Percentiles rank a stretch among this genome's conserved stretches.
These are phyloP conservation scores for Hyparrhenia diplandra DNA, from an alignment of 176 grass and related monocot genomes.

Conservation along the genomic window DNA sequence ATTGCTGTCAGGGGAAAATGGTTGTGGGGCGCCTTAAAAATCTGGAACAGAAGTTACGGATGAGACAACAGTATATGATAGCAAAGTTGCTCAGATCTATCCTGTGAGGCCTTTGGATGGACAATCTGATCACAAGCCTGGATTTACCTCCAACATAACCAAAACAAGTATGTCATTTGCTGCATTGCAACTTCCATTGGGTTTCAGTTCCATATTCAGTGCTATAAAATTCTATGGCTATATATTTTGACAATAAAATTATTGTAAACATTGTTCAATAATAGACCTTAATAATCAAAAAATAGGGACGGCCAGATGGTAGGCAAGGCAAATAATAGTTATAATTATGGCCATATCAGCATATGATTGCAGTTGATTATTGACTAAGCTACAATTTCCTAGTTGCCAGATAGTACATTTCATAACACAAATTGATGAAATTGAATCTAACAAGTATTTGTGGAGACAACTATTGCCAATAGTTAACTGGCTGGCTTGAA, in stretches of 20 bases:
- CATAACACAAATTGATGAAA: background rate
- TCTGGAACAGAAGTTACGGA: conserved; percentile 37
- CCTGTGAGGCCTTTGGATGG: no score
- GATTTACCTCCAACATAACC: no score
- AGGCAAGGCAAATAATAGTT: background rate
- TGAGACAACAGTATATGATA: no score
- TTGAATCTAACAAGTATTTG: no score
- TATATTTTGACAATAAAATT: background rate
- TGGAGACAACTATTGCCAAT: background rate
- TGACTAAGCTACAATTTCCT: background rate
- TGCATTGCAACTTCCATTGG: no score
- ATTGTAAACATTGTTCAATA: background rate
- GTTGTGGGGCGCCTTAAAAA: conserved; percentile 51
- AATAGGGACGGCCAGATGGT: background rate
- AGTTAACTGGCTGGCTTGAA: background rate
- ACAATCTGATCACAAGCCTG: no score
- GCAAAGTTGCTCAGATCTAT: no score
- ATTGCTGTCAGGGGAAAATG: conserved; percentile 63
- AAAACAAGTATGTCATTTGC: no score
- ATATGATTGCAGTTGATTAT: background rate
- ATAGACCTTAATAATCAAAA: background rate
- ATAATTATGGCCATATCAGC: background rate
- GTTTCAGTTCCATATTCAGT: no score
- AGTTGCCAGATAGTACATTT: background rate
- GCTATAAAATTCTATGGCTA: background rate